Percentiles rank a stretch among this genome's conserved stretches.
phyloP scores from a whole-genome alignment of 2,329 filamentous ascomycete species.

The Cercospora citrullina region DNA sequence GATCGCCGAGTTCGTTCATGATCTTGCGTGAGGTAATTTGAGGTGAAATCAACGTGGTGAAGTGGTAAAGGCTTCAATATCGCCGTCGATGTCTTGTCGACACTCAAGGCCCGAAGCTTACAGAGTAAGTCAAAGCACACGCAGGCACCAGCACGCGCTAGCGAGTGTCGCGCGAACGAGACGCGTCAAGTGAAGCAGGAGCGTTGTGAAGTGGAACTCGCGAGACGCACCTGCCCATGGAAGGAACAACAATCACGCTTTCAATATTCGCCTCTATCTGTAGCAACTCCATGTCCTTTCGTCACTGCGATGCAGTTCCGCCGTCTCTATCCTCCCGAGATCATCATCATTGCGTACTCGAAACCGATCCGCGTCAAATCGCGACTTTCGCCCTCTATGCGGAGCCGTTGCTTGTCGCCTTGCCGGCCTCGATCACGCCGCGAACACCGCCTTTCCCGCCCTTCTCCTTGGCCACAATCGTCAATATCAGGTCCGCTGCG shows the following conservation, averaged over 20 bases:
- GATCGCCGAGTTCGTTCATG: not conserved
- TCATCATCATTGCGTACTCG: slow-evolving; percentile 2
- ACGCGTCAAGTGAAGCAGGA: not conserved
- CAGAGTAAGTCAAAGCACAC: no score
- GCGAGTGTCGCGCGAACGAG: not conserved
- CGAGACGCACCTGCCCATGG: not conserved
- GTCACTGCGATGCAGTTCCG: not conserved
- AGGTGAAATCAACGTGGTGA: not conserved
- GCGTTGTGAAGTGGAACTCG: not conserved
- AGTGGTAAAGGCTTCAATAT: not conserved
- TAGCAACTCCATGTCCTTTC: slow-evolving; percentile 1
- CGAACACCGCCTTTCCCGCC: slow-evolving; percentile 83
- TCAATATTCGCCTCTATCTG: not conserved
- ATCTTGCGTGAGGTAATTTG: not conserved
- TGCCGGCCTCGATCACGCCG: slow-evolving; percentile 54
- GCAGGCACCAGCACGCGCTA: not conserved
- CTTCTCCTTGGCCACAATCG: slow-evolving; percentile 79
- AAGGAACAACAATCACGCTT: not conserved
- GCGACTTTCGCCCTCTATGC: slow-evolving; percentile 11
- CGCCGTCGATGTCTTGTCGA: not conserved
- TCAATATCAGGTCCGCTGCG: slow-evolving; percentile 73
- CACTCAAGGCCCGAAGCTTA: no score
- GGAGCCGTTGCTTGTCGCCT: slow-evolving; percentile 27
- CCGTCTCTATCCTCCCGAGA: slow-evolving; percentile 3
- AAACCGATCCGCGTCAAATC: slow-evolving; percentile 6